Conservation (phyloP, 2,329 filamentous ascomycete genomes). For the Beauveria varroae region DNA sequence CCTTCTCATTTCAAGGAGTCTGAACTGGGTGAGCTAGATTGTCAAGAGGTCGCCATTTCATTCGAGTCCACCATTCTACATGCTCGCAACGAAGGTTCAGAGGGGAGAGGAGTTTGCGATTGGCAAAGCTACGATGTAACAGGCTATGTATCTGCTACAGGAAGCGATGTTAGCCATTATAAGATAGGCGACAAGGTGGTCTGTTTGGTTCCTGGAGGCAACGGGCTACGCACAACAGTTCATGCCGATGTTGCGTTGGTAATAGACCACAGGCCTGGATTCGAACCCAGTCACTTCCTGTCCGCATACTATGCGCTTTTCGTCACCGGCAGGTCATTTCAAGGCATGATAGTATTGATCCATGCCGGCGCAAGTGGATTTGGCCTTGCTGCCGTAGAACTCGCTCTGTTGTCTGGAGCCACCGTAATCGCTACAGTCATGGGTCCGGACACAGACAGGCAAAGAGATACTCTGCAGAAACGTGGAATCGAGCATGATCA, state of each 20-base stretch:
- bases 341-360: constrained; percentile 31
- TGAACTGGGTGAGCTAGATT: constrained; percentile 14
- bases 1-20: not conserved
- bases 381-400: constrained; percentile 35
- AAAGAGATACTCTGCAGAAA: constrained; percentile 29
- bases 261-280: constrained; percentile 18
- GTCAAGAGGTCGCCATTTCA: constrained; percentile 32
- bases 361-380: constrained; percentile 35
- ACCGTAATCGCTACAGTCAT: constrained; percentile 36
- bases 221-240: constrained; percentile 26
- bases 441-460: constrained; percentile 20
- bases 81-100: not conserved
- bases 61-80: constrained; percentile 29
- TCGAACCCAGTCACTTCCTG: constrained; percentile 31
- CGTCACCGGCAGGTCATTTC: constrained; percentile 21
- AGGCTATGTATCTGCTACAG: constrained; percentile 29
- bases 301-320: constrained; percentile 37
- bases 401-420: constrained; percentile 30
- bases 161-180: constrained; percentile 25
- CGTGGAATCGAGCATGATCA: constrained; percentile 27
- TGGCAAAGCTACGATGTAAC: constrained; percentile 26
- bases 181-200: constrained; percentile 33
- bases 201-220: constrained; percentile 27
- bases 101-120: not conserved
- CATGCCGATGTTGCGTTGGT: constrained; percentile 30